Percentiles rank a stretch among this genome's conserved stretches.
phyloP scores from a whole-genome alignment of 805 yeast species.

The Saccharomycopsis selenospora region DNA sequence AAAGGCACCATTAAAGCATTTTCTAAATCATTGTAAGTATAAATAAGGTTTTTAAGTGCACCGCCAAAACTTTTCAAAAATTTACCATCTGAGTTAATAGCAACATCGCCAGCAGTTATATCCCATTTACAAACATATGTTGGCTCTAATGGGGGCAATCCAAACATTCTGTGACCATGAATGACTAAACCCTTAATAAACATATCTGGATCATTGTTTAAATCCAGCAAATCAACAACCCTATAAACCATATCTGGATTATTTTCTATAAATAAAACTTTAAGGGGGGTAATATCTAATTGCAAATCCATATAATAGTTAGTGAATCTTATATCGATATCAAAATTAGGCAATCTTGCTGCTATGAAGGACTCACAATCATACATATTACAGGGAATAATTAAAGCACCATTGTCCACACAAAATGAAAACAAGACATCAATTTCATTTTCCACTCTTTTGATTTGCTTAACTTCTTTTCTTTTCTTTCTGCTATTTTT shows the following conservation, averaged over 20 bases:
- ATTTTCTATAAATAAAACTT: slow-evolving; percentile 28
- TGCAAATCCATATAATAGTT: slow-evolving; percentile 92
- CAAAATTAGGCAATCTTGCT: slow-evolving; percentile 55
- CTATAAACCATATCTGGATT: slow-evolving; percentile 8
- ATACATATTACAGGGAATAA: slow-evolving; percentile 69
- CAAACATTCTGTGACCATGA: slow-evolving; percentile 91
- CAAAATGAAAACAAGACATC: slow-evolving; percentile 70
- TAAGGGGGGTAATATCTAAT: slow-evolving; percentile 57
- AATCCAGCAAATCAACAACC: slow-evolving; percentile 12
- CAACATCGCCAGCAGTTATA: slow-evolving; percentile 55
- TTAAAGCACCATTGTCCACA: slow-evolving; percentile 60
- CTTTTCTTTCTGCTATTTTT: slow-evolving; percentile 6
- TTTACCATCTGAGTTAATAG: slow-evolving; percentile 42
- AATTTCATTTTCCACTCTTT: slow-evolving; percentile 59
- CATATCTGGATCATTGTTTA: slow-evolving; percentile 34
- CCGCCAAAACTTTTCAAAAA: slow-evolving; percentile 38
- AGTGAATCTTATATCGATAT: slow-evolving; percentile 77
- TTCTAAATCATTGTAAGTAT: slow-evolving; percentile 68
- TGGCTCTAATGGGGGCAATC: slow-evolving; percentile 81
- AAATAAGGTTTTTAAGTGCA: slow-evolving; percentile 42
- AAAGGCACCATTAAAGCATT: slow-evolving; percentile 57
- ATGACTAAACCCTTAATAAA: slow-evolving; percentile 51
- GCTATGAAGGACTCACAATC: slow-evolving; percentile 55
- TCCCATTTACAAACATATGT: slow-evolving; percentile 92
- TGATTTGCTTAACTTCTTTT: slow-evolving; percentile 25